Evolutionary conservation across 2,329 filamentous ascomycete species (phyloP).

Genomic region (Hymenoscyphus fraxineus): DNA sequence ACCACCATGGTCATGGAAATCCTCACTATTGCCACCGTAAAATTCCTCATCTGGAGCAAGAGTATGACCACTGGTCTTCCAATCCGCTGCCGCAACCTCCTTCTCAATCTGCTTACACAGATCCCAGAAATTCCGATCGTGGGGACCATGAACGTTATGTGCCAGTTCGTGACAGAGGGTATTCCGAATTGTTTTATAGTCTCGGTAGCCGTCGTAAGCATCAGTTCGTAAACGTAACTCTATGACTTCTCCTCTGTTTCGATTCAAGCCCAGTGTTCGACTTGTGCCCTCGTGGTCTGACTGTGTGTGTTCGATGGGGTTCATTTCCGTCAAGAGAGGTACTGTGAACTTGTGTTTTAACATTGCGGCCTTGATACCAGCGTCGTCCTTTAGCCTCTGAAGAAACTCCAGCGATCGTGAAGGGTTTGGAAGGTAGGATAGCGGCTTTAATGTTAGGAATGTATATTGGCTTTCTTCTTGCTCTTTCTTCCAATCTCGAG

Average conservation of each 20-base stretch:
- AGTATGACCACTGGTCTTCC: conserved; percentile 64
- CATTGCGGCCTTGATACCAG: conserved; percentile 83
- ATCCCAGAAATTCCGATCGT: conserved; percentile 87
- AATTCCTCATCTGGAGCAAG: conserved; percentile 57
- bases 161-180: conserved; percentile 94
- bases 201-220: conserved; percentile 86
- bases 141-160: conserved; percentile 82
- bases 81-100: conserved; percentile 79
- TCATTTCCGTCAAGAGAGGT: conserved; percentile 89
- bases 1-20: conserved; percentile 64
- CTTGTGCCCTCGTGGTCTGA: conserved; percentile 67
- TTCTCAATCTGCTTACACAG: conserved; percentile 81
- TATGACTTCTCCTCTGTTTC: conserved; percentile 84
- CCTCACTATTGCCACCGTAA: conserved; percentile 54
- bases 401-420: conserved; percentile 69
- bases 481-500: conserved; percentile 44
- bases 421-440: conserved; percentile 74
- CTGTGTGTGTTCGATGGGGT: conserved; percentile 75
- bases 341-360: conserved; percentile 79
- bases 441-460: conserved; percentile 72
- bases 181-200: conserved; percentile 86
- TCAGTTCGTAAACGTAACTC: conserved; percentile 90
- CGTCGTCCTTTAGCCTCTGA: conserved; percentile 72
- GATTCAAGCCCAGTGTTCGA: conserved; percentile 79
- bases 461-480: conserved; percentile 62